Evolutionary conservation across 805 yeast species (phyloP).

Genomic region (Wickerhamiella vanderwaltii): DNA sequence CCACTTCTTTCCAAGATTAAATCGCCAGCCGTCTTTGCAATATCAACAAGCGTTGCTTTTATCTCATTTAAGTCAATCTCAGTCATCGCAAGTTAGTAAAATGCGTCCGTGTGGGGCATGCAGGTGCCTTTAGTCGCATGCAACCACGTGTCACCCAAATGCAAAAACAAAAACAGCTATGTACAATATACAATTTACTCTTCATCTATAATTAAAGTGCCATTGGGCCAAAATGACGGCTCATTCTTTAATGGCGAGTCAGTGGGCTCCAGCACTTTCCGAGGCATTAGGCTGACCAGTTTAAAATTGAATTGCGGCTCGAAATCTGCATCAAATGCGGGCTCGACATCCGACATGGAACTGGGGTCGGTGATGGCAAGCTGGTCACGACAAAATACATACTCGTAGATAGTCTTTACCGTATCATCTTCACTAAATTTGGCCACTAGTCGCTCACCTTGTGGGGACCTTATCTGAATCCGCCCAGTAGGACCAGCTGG

Average conservation of each 20-base stretch:
- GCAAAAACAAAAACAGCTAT: too few species aligned
- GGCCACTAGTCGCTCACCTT: conserved; percentile 47
- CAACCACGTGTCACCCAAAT: background rate
- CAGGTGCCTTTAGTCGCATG: background rate
- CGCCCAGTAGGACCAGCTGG: conserved; percentile 34
- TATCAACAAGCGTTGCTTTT: conserved; percentile 29
- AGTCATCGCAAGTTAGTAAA: background rate
- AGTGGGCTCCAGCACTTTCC: conserved; percentile 33
- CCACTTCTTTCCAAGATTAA: conserved; percentile 41
- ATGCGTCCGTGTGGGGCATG: background rate
- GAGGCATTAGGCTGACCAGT: conserved; percentile 46
- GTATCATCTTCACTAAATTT: conserved; percentile 36
- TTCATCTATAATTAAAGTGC: conserved; percentile 44
- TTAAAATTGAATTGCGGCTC: conserved; percentile 38
- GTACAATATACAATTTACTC: too few species aligned
- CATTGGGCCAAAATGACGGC: conserved; percentile 46
- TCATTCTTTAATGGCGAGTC: conserved; percentile 32
- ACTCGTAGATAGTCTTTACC: conserved; percentile 58
- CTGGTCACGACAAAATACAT: conserved; percentile 40
- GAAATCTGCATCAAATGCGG: conserved; percentile 31
- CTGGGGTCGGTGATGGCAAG: background rate
- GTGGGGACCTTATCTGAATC: conserved; percentile 54
- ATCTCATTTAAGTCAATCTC: conserved; percentile 26
- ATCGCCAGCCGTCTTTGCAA: conserved; percentile 39
- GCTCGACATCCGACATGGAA: conserved; percentile 19